phyloP scores from a whole-genome alignment of 2,329 filamentous ascomycete species.

The Helminthosporium solani region DNA sequence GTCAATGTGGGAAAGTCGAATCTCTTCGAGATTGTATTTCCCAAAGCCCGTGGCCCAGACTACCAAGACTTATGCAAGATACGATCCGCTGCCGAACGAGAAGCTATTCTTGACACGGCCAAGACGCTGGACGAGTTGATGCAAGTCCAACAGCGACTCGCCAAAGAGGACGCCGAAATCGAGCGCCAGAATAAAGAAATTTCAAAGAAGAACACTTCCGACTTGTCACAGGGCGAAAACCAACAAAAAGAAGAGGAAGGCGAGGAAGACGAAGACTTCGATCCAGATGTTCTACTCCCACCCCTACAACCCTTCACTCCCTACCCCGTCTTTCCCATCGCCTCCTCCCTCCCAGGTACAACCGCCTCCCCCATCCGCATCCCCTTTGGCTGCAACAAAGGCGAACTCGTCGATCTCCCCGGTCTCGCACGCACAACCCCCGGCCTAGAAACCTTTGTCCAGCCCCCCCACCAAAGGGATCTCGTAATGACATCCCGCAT shows the following conservation, averaged over 20 bases:
- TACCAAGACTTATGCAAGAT: constrained; percentile 39
- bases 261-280: constrained; percentile 30
- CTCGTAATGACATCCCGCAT: constrained; percentile 79
- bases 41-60: constrained; percentile 59
- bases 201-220: constrained; percentile 18
- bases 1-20: constrained; percentile 97
- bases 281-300: constrained; percentile 62
- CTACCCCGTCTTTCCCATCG: constrained; percentile 81
- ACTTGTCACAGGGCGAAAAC: constrained; percentile 4
- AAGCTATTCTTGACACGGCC: constrained; percentile 30
- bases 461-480: constrained; percentile 62
- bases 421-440: constrained; percentile 69
- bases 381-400: constrained; percentile 80
- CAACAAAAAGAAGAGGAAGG: constrained; percentile 15
- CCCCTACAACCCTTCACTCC: constrained; percentile 70
- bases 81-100: constrained; percentile 34
- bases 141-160: constrained; percentile 30
- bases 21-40: constrained; percentile 83
- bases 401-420: constrained; percentile 90
- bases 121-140: constrained; percentile 29
- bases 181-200: constrained; percentile 20
- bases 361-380: constrained; percentile 94
- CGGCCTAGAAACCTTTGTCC: constrained; percentile 68
- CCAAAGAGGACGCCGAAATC: constrained; percentile 34
- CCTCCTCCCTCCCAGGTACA: constrained; percentile 85